These are phyloP conservation scores for Cinchona pubescens DNA, from an alignment of 257 asterid species.

Conservation along the genomic window DNA sequence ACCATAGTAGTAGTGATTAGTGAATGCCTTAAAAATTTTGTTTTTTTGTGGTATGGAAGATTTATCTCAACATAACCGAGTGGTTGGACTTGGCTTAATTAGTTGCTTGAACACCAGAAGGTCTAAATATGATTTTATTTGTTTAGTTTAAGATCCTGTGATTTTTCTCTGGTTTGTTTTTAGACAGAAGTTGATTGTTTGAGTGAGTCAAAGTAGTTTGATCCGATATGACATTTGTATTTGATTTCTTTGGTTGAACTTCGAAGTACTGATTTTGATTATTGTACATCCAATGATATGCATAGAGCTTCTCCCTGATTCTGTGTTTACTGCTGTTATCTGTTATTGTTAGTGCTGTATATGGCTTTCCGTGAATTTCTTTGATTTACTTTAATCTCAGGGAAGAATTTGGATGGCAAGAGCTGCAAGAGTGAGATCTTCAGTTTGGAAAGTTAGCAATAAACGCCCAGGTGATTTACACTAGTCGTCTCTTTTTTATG, in stretches of 20 bases:
- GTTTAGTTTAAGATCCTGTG: neutral
- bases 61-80: neutral
- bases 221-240: neutral
- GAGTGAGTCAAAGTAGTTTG: neutral
- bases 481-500: conserved; percentile 1
- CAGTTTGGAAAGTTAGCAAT: conserved; percentile 64
- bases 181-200: neutral
- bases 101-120: neutral
- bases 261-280: neutral
- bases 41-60: neutral
- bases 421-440: conserved; percentile 66
- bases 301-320: neutral
- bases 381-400: conserved; percentile 34
- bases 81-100: neutral
- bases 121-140: neutral
- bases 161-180: neutral
- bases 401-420: conserved; percentile 58
- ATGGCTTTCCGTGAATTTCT: conserved; percentile 1
- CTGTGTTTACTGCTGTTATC: neutral
- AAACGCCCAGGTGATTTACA: conserved; percentile 78
- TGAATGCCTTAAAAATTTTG: neutral
- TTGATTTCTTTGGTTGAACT: neutral
- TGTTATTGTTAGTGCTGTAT: neutral
- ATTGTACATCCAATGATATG: neutral
- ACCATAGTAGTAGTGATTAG: neutral